These are phyloP conservation scores for Xylariaceae sp. DNA, from an alignment of 2,329 filamentous ascomycete species.

Conservation along the genomic window DNA sequence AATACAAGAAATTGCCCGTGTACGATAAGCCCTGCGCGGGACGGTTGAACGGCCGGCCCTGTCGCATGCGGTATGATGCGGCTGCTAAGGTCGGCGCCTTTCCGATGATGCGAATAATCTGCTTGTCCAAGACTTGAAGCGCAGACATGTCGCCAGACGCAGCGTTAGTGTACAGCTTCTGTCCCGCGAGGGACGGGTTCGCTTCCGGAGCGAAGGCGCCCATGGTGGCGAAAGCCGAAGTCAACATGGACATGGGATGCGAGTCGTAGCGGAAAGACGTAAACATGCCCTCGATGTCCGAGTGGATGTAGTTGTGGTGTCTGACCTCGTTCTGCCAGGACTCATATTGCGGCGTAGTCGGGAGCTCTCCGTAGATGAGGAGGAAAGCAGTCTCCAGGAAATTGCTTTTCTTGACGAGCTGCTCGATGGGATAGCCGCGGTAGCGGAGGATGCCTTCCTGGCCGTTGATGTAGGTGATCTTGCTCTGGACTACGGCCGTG, in stretches of 20 bases:
- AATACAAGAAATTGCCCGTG: constrained; percentile 50
- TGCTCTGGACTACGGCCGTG: constrained; percentile 45
- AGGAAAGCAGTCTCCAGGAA: constrained; percentile 47
- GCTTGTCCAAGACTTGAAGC: constrained; percentile 43
- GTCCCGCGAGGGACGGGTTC: constrained; percentile 45
- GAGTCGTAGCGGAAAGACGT: constrained; percentile 48
- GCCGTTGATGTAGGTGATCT: constrained; percentile 49
- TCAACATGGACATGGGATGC: constrained; percentile 48
- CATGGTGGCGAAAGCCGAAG: constrained; percentile 44
- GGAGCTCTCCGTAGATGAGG: constrained; percentile 47
- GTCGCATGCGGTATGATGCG: constrained; percentile 47
- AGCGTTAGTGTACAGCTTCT: constrained; percentile 45
- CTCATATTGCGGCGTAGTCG: constrained; percentile 37
- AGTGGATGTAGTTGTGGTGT: constrained; percentile 47
- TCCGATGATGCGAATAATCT: constrained; percentile 47
- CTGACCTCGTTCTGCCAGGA: constrained; percentile 44
- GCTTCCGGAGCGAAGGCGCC: constrained; percentile 46
- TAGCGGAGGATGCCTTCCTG: constrained; percentile 47
- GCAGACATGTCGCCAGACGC: constrained; percentile 38
- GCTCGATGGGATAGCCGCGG: constrained; percentile 47
- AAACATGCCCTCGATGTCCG: constrained; percentile 45
- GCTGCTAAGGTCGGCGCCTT: constrained; percentile 47
- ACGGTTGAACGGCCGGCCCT: constrained; percentile 46
- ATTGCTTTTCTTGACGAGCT: constrained; percentile 43
- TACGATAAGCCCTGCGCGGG: constrained; percentile 44